Conservation (phyloP, 768 basidiomycete species). For the Amanita exitialis region DNA sequence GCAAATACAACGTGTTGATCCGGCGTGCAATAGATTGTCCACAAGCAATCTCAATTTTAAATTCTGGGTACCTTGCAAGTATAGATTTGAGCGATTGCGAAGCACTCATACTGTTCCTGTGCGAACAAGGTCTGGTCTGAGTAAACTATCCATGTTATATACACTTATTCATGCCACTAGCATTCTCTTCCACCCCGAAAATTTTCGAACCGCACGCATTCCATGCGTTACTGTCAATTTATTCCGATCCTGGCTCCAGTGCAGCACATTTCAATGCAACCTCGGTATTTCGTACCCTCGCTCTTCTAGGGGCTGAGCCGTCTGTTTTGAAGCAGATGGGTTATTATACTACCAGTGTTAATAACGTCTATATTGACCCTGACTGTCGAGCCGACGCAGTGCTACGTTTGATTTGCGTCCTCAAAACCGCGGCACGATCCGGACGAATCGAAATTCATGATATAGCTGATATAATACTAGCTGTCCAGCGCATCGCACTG, state of each 20-base stretch:
- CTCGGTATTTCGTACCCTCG: constrained; percentile 9
- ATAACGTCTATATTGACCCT: not conserved
- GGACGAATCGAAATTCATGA: constrained; percentile 26
- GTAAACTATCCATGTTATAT: not conserved
- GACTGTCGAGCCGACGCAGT: not conserved
- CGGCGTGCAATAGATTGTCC: constrained; percentile 24
- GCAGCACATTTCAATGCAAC: not conserved
- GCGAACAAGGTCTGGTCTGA: constrained; percentile 24
- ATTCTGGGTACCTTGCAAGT: constrained; percentile 27
- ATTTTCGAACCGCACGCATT: not conserved
- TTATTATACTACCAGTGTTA: not conserved
- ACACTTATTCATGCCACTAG: not conserved
- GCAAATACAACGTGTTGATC: not conserved
- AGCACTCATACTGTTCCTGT: constrained; percentile 16
- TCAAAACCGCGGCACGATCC: constrained; percentile 17
- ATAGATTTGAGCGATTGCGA: constrained; percentile 17
- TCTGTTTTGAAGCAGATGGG: constrained; percentile 1
- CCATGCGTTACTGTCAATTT: constrained; percentile 1
- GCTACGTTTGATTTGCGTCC: not conserved
- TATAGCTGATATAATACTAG: constrained; percentile 35
- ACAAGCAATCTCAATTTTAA: constrained; percentile 29
- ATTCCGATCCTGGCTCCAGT: not conserved
- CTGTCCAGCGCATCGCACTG: constrained; percentile 44
- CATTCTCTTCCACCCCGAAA: not conserved
- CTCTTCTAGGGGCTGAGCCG: constrained; percentile 10